Percentiles rank a stretch among this genome's conserved stretches.
phyloP scores from a whole-genome alignment of 371 early-diverging fungal genomes.

The Rhizopus sp. region DNA sequence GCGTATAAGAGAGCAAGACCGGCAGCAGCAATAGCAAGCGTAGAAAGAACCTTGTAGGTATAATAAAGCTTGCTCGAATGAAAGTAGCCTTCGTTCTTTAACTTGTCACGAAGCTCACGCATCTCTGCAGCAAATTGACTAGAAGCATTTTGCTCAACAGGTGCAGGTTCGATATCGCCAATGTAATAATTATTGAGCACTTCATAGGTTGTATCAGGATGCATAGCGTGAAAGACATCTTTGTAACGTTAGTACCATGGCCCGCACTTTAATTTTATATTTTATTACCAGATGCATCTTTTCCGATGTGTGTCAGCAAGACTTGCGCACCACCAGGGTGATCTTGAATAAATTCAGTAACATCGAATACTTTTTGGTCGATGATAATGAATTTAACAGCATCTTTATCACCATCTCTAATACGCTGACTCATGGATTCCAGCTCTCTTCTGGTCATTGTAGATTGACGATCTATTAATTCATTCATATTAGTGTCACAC shows the following conservation, averaged over 20 bases:
- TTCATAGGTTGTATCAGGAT: constrained; percentile 70
- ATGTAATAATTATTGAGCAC: constrained; percentile 79
- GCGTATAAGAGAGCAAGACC: constrained; percentile 56
- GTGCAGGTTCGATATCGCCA: constrained; percentile 65
- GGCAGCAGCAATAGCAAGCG: constrained; percentile 51
- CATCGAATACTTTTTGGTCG: constrained; percentile 85
- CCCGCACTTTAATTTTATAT: neutral
- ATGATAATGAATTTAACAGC: constrained; percentile 70
- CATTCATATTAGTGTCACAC: constrained; percentile 9
- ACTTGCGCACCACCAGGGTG: constrained; percentile 86
- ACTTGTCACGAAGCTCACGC: constrained; percentile 62
- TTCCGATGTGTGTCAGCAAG: constrained; percentile 76
- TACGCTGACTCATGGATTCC: constrained; percentile 31
- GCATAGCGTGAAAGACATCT: constrained; percentile 90
- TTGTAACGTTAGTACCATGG: neutral
- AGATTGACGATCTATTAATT: constrained; percentile 16
- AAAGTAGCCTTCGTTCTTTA: constrained; percentile 67
- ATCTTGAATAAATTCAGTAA: constrained; percentile 76
- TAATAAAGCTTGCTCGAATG: constrained; percentile 73
- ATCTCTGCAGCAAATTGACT: constrained; percentile 60
- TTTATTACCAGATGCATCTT: constrained; percentile 75
- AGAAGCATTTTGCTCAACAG: constrained; percentile 22
- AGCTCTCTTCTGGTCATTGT: constrained; percentile 39
- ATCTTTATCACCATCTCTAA: constrained; percentile 52
- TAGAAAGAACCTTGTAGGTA: constrained; percentile 61